Evolutionary conservation across 345 rosid species (phyloP).

Genomic region (Garcia nutans): DNA sequence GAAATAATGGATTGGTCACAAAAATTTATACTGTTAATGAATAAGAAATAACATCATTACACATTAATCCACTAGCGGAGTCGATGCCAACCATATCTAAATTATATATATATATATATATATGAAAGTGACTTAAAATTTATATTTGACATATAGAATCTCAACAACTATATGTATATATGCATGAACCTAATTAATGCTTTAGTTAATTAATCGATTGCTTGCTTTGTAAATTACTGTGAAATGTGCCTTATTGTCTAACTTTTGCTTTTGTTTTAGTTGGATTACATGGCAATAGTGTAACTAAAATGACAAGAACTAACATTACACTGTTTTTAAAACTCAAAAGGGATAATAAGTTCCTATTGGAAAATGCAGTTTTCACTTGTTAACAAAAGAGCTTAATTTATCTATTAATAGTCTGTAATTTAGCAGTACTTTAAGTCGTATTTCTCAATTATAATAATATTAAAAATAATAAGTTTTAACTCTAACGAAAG

Average conservation of each 20-base stretch:
- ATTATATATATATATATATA: no score
- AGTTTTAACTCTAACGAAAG: no score
- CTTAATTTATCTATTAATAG: background rate
- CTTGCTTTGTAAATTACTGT: background rate
- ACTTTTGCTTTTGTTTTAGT: background rate
- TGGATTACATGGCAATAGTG: background rate
- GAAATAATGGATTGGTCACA: background rate
- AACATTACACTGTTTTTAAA: background rate
- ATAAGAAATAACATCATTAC: constrained; percentile 22
- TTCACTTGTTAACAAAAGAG: background rate
- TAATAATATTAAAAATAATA: no score
- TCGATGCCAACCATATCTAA: constrained; percentile 11
- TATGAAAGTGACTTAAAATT: constrained; percentile 20
- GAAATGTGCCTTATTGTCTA: background rate
- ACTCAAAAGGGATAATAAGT: background rate
- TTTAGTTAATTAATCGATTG: background rate
- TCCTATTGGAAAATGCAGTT: constrained; percentile 1
- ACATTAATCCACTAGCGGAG: constrained; percentile 18
- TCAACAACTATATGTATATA: constrained; percentile 13
- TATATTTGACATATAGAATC: background rate
- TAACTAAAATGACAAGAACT: background rate
- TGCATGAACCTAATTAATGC: background rate
- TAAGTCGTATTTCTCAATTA: no score
- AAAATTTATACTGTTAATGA: constrained; percentile 8
- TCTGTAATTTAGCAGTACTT: no score